These are phyloP conservation scores for Phylloboletellus chloephorus DNA, from an alignment of 1,284 basidiomycete species.

Conservation along the genomic window DNA sequence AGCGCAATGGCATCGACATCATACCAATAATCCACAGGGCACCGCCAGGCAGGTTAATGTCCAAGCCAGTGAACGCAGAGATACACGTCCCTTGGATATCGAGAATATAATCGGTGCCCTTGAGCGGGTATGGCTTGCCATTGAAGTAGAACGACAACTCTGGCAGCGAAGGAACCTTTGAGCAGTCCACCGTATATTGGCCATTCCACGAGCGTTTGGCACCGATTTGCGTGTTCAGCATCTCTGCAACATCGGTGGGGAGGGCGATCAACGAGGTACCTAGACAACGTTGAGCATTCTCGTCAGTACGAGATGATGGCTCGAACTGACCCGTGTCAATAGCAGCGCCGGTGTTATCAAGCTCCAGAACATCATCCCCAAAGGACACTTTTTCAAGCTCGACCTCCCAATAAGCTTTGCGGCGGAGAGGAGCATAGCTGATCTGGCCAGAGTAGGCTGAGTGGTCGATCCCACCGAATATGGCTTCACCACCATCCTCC, in stretches of 20 bases:
- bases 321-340: constrained; percentile 81
- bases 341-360: constrained; percentile 90
- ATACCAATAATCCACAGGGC: constrained; percentile 91
- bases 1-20: constrained; percentile 25
- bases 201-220: constrained; percentile 93
- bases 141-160: constrained; percentile 82
- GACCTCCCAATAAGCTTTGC: constrained; percentile 99
- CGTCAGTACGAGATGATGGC: background rate
- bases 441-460: constrained; percentile 80
- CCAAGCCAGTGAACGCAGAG: constrained; percentile 89
- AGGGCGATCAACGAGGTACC: constrained; percentile 89
- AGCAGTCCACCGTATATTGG: constrained; percentile 90
- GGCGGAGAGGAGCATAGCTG: constrained; percentile 85
- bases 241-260: constrained; percentile 93
- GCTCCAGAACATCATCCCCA: constrained; percentile 79
- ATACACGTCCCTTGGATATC: constrained; percentile 89
- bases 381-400: constrained; percentile 85
- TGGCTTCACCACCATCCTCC: constrained; percentile 86
- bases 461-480: constrained; percentile 90
- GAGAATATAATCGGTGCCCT: constrained; percentile 85
- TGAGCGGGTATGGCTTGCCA: constrained; percentile 76
- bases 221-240: constrained; percentile 95
- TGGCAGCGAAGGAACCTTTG: constrained; percentile 80
- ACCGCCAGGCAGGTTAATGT: constrained; percentile 85
- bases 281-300: constrained; percentile 22